A percentile compares a stretch with the other conserved stretches of the same genome.
Conservation (phyloP, 495 filamentous ascomycete species). For the Tuber indicum region DNA sequence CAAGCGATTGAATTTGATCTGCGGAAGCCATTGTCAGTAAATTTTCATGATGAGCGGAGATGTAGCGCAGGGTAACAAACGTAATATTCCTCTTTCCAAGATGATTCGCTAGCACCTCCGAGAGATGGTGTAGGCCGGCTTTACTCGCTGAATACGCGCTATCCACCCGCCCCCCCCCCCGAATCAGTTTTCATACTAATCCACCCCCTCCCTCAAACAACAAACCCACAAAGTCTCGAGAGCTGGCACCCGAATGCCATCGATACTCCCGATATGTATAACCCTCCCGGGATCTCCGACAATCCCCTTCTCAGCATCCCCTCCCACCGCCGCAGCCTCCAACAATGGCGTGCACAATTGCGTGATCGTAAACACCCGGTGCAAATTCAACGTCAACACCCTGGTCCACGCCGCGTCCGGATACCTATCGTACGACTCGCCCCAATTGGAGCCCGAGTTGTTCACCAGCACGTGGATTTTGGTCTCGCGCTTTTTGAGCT, state of each 20-base stretch:
- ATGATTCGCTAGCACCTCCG: slow-evolving; percentile 63
- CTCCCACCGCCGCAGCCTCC: slow-evolving; percentile 47
- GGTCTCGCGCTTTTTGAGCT: slow-evolving; percentile 57
- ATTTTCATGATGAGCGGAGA: neutral
- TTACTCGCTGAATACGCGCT: slow-evolving; percentile 64
- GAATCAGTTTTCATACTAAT: neutral
- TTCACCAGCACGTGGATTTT: slow-evolving; percentile 72
- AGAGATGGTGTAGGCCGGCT: slow-evolving; percentile 66
- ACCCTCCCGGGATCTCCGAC: slow-evolving; percentile 55
- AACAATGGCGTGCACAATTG: slow-evolving; percentile 66
- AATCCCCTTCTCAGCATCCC: slow-evolving; percentile 37
- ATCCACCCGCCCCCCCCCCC: neutral
- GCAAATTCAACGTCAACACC: slow-evolving; percentile 71
- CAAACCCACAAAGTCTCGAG: slow-evolving; percentile 58
- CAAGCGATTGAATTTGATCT: slow-evolving; percentile 61
- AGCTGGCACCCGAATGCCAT: slow-evolving; percentile 59
- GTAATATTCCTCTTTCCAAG: slow-evolving; percentile 65
- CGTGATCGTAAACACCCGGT: slow-evolving; percentile 72
- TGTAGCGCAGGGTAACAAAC: slow-evolving; percentile 39
- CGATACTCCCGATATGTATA: slow-evolving; percentile 69
- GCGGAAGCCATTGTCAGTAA: slow-evolving; percentile 37
- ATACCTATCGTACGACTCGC: slow-evolving; percentile 61
- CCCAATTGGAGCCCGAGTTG: slow-evolving; percentile 71
- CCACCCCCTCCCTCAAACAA: neutral
- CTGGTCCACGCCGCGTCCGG: slow-evolving; percentile 62